These are phyloP conservation scores for Erythrophleum fordii DNA, from an alignment of 306 rosid genomes.

Conservation along the genomic window DNA sequence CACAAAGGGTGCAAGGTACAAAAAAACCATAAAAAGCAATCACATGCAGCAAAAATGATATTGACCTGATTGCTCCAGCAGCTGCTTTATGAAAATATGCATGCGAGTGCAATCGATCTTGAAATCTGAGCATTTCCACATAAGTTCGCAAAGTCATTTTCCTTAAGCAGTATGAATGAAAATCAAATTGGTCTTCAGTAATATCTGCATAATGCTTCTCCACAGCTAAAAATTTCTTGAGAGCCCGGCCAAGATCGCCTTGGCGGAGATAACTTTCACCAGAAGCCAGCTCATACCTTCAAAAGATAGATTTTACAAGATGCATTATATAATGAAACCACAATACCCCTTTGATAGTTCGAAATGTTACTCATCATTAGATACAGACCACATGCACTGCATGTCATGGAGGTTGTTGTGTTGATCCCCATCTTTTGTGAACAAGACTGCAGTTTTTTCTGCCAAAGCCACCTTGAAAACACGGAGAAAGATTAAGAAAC, in stretches of 20 bases:
- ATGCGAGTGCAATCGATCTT: conserved; percentile 75
- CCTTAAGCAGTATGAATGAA: conserved; percentile 81
- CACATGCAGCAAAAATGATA: background rate
- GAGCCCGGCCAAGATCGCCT: conserved; percentile 69
- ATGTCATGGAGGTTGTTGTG: conserved; percentile 98
- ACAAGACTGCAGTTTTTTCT: conserved; percentile 94
- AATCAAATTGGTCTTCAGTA: conserved; percentile 86
- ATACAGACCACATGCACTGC: conserved; percentile 99
- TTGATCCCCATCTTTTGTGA: conserved; percentile 98
- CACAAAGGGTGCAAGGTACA: conserved; percentile 9
- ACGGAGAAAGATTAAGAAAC: background rate
- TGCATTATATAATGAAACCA: conserved; percentile 23
- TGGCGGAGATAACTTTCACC: conserved; percentile 83
- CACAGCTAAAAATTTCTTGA: conserved; percentile 71
- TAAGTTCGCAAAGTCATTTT: conserved; percentile 82
- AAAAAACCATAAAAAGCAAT: background rate
- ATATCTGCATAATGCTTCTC: conserved; percentile 85
- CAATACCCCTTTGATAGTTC: background rate
- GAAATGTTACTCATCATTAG: conserved; percentile 30
- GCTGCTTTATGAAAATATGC: conserved; percentile 77
- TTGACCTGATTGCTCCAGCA: conserved; percentile 74
- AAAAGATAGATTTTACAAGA: conserved; percentile 6
- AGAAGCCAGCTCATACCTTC: conserved; percentile 79
- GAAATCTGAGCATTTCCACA: conserved; percentile 80
- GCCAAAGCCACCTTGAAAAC: conserved; percentile 81